Evolutionary conservation across 2,329 filamentous ascomycete genomes (phyloP).

Genomic region (Monascus ruber): DNA sequence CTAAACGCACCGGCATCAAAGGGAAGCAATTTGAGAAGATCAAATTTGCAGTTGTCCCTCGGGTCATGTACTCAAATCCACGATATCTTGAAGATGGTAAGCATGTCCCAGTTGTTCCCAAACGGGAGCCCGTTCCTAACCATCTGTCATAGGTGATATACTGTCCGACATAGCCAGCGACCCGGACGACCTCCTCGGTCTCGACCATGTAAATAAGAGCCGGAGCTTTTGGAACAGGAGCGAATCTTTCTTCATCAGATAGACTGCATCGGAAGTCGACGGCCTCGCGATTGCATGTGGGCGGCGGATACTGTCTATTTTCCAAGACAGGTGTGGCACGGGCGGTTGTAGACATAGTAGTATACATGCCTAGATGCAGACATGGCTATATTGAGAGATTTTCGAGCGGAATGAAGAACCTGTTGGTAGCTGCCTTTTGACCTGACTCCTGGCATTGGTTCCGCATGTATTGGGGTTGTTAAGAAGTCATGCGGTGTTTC

Average conservation of each 20-base stretch:
- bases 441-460: too few relatives aligned
- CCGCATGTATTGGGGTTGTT: too few relatives aligned
- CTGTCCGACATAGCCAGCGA: constrained; percentile 56
- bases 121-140: background rate
- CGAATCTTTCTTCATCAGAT: constrained; percentile 55
- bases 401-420: too few relatives aligned
- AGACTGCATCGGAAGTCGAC: constrained; percentile 9
- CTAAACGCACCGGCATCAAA: constrained; percentile 85
- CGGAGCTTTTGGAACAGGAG: constrained; percentile 48
- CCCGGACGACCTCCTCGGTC: constrained; percentile 60
- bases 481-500: too few relatives aligned
- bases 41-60: constrained; percentile 75
- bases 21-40: constrained; percentile 98
- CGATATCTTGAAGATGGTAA: constrained; percentile 80
- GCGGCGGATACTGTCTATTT: too few relatives aligned
- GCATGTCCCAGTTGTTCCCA: constrained; percentile 17
- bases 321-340: too few relatives aligned
- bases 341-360: too few relatives aligned
- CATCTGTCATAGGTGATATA: constrained; percentile 30
- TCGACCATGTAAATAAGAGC: constrained; percentile 54
- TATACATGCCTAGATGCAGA: too few relatives aligned
- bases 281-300: background rate
- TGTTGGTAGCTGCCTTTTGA: too few relatives aligned
- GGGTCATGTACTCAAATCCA: constrained; percentile 62
- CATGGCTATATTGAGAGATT: too few relatives aligned